These are phyloP conservation scores for Canariomyces notabilis DNA, from an alignment of 2,329 filamentous ascomycete species.

Conservation along the genomic window DNA sequence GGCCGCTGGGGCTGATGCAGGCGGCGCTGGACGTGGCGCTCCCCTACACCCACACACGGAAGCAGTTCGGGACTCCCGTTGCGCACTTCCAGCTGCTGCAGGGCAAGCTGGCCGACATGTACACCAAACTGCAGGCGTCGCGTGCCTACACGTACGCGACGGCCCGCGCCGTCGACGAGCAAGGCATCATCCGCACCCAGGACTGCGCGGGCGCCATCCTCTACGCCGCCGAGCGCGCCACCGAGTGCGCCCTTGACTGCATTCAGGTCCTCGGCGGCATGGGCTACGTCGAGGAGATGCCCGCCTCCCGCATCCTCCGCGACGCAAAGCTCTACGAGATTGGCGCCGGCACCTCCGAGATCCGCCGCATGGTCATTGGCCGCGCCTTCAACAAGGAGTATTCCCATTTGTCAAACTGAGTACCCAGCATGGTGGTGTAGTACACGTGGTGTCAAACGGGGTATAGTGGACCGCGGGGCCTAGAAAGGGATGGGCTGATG, in stretches of 20 bases:
- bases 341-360: slow-evolving; percentile 91
- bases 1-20: slow-evolving; percentile 92
- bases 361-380: slow-evolving; percentile 90
- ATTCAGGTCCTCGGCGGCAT: slow-evolving; percentile 92
- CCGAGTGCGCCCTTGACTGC: slow-evolving; percentile 78
- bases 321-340: slow-evolving; percentile 87
- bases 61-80: slow-evolving; percentile 82
- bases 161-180: slow-evolving; percentile 73
- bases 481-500: too few relatives aligned
- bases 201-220: slow-evolving; percentile 93
- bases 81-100: slow-evolving; percentile 92
- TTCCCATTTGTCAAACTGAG: slow-evolving; percentile 31
- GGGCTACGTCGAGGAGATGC: slow-evolving; percentile 94
- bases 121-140: slow-evolving; percentile 82
- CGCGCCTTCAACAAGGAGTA: slow-evolving; percentile 87
- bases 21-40: slow-evolving; percentile 78
- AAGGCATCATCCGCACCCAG: slow-evolving; percentile 68
- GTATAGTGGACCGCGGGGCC: too few relatives aligned
- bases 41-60: slow-evolving; percentile 82
- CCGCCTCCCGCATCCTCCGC: slow-evolving; percentile 76
- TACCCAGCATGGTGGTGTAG: too few relatives aligned
- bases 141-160: slow-evolving; percentile 84
- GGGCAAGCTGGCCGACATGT: slow-evolving; percentile 93
- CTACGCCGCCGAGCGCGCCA: slow-evolving; percentile 86
- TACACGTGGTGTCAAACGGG: too few relatives aligned